These are phyloP conservation scores for Saccharomyces pastorianus DNA, from an alignment of 1,139 yeast genomes.

Conservation along the genomic window DNA sequence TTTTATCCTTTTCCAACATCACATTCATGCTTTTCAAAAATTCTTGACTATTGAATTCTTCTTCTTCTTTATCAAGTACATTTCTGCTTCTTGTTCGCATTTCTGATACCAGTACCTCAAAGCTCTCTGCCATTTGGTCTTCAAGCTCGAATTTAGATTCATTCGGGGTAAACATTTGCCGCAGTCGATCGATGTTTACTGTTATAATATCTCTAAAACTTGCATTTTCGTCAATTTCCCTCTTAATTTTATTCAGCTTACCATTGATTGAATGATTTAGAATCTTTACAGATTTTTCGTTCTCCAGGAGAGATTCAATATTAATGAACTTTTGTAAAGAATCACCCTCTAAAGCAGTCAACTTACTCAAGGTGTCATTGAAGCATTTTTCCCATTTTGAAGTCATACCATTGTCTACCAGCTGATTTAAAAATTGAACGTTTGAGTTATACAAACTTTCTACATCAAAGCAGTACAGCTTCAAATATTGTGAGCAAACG, in stretches of 20 bases:
- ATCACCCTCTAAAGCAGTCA: conserved; percentile 36
- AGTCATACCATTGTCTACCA: conserved; percentile 42
- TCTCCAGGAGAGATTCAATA: conserved; percentile 20
- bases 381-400: conserved; percentile 44
- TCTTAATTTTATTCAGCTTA: conserved; percentile 23
- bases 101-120: conserved; percentile 17
- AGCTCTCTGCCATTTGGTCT: conserved; percentile 20
- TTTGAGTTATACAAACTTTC: conserved; percentile 47
- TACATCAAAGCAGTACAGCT: conserved; percentile 42
- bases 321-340: conserved; percentile 30
- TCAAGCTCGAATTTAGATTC: conserved; percentile 18
- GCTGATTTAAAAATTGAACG: conserved; percentile 39
- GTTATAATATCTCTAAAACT: conserved; percentile 19
- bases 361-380: conserved; percentile 21
- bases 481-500: conserved; percentile 52
- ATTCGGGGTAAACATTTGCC: conserved; percentile 7
- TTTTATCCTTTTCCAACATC: conserved; percentile 12
- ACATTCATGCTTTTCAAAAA: conserved; percentile 5
- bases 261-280: conserved; percentile 25
- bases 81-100: conserved; percentile 15
- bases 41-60: conserved; percentile 8
- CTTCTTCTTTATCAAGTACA: conserved; percentile 14
- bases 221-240: conserved; percentile 29
- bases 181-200: conserved; percentile 15
- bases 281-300: conserved; percentile 27